phyloP scores from a whole-genome alignment of 768 basidiomycete genomes.

The Boletus reticulatus region DNA sequence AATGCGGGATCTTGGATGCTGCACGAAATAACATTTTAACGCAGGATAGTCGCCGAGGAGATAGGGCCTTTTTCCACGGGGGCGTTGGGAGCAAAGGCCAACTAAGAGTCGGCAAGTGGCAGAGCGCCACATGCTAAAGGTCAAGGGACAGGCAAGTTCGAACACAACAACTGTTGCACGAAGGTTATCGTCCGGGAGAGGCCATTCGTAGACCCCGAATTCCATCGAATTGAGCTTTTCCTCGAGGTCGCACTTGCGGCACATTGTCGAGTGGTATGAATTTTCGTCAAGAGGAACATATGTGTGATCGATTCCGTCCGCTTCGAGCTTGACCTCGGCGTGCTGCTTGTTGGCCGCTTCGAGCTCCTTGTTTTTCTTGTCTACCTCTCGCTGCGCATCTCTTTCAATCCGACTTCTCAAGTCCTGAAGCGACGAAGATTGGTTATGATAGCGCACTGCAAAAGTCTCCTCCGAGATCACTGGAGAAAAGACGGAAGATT shows the following conservation, averaged over 20 bases:
- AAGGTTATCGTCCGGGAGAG: conserved; percentile 33
- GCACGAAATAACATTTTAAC: background rate
- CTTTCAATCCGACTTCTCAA: conserved; percentile 30
- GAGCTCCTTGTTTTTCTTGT: conserved; percentile 29
- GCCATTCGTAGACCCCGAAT: conserved; percentile 45
- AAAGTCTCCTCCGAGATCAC: conserved; percentile 22
- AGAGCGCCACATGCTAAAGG: conserved; percentile 39
- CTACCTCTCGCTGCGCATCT: conserved; percentile 18
- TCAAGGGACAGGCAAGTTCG: conserved; percentile 37
- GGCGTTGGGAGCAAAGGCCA: conserved; percentile 28
- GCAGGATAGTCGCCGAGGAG: conserved; percentile 3
- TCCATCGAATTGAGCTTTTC: conserved; percentile 12
- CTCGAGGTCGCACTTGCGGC: conserved; percentile 26
- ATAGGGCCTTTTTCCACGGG: background rate
- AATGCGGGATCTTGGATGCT: too few relatives aligned
- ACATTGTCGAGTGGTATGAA: background rate
- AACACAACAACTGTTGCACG: conserved; percentile 35
- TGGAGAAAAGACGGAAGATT: conserved; percentile 35
- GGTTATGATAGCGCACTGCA: conserved; percentile 32
- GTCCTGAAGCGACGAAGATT: conserved; percentile 14
- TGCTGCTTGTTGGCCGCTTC: conserved; percentile 7
- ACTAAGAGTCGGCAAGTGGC: conserved; percentile 30
- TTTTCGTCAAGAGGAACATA: background rate
- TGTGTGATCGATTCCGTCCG: background rate
- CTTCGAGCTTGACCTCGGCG: background rate